Percentiles rank a stretch among this genome's conserved stretches.
Conservation (phyloP, 139 green algal species). For the Volvox reticuliferus region DNA sequence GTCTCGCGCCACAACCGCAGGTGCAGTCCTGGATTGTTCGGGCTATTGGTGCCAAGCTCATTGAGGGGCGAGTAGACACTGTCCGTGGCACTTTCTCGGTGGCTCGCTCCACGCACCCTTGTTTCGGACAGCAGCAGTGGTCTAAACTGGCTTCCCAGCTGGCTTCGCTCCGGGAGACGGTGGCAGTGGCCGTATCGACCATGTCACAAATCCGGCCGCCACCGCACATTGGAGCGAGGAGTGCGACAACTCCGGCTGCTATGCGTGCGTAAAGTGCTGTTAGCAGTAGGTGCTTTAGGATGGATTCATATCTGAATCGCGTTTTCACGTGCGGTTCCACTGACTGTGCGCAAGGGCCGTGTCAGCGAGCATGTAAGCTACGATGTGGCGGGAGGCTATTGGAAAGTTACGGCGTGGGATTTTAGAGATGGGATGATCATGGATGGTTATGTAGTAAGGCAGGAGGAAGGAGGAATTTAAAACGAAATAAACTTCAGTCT, state of each 20-base stretch:
- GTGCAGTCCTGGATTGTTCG: conserved; percentile 65
- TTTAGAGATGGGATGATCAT: too few relatives aligned
- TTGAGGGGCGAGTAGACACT: conserved; percentile 71
- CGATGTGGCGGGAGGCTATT: too few relatives aligned
- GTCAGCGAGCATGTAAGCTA: too few relatives aligned
- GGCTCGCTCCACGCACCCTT: conserved; percentile 61
- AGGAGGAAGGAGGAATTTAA: too few relatives aligned
- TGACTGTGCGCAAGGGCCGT: too few relatives aligned
- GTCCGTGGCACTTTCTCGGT: conserved; percentile 52
- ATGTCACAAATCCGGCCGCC: not conserved
- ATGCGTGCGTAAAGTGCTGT: not conserved
- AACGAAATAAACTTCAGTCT: too few relatives aligned
- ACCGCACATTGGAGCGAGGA: not conserved
- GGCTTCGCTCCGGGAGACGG: conserved; percentile 40
- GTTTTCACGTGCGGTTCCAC: too few relatives aligned
- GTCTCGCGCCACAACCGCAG: not conserved
- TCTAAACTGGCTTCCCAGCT: conserved; percentile 50
- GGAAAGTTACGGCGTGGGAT: too few relatives aligned
- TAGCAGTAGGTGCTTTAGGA: too few relatives aligned
- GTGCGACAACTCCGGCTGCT: not conserved
- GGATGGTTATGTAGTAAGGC: too few relatives aligned
- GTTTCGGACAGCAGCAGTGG: conserved; percentile 63
- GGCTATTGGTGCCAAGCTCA: conserved; percentile 68
- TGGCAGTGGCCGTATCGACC: conserved; percentile 1
- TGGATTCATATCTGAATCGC: too few relatives aligned